phyloP scores from a whole-genome alignment of 805 yeast species.

The Candida ulmi region DNA sequence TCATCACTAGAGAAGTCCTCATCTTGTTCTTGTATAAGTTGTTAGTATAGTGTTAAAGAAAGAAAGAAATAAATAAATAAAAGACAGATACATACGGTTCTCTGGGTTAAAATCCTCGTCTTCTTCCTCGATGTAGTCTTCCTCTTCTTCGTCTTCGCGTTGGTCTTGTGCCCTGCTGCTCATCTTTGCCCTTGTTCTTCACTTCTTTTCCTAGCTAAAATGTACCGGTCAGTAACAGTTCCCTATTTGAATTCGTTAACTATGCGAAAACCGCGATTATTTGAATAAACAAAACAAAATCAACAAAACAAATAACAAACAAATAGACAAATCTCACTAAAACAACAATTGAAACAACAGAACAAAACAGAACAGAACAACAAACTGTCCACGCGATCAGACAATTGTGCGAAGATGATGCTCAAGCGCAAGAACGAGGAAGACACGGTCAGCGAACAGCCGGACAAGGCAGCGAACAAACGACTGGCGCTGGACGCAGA shows the following conservation, averaged over 20 bases:
- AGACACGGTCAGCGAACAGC: conserved; percentile 24
- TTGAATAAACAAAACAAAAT: neutral
- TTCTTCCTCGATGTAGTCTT: conserved; percentile 47
- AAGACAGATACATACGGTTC: conserved; percentile 14
- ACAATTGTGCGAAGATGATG: conserved; percentile 12
- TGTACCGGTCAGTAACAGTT: no score
- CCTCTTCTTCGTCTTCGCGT: conserved; percentile 29
- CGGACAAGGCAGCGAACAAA: conserved; percentile 45
- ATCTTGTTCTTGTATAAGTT: conserved; percentile 7
- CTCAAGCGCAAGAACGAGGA: conserved; percentile 64
- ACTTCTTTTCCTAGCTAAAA: neutral
- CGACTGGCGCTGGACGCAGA: conserved; percentile 66
- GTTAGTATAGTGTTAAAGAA: conserved; percentile 4
- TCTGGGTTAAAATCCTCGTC: conserved; percentile 55
- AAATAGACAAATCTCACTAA: no score
- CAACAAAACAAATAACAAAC: neutral
- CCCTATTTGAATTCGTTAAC: no score
- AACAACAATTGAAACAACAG: no score
- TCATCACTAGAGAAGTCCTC: conserved; percentile 16
- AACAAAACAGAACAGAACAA: no score
- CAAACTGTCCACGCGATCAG: no score
- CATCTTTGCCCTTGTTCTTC: neutral
- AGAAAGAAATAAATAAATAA: neutral
- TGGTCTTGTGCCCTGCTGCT: no score
- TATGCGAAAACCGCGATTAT: no score